Conservation (phyloP, 2,329 filamentous ascomycete genomes). For the Ophiostoma triangulosporum region DNA sequence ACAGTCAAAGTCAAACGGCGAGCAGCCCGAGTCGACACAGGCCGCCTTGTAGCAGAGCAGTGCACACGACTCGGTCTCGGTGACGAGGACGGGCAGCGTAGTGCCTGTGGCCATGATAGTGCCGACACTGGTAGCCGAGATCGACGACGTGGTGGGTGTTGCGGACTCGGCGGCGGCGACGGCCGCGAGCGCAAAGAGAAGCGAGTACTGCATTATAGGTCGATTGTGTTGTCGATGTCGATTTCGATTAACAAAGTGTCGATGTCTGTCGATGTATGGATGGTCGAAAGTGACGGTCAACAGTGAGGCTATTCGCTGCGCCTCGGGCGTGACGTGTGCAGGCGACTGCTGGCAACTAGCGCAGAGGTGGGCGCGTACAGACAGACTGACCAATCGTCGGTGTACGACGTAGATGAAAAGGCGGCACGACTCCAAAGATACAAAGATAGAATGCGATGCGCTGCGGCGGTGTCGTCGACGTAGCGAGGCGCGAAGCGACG, state of each 20-base stretch:
- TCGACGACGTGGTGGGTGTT: background rate
- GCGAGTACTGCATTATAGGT: background rate
- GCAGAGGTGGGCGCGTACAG: background rate
- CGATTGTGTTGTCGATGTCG: background rate
- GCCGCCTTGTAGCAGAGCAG: slow-evolving; percentile 14
- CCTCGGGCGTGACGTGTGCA: background rate
- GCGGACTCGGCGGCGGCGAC: background rate
- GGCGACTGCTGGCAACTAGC: background rate
- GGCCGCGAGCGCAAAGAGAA: background rate
- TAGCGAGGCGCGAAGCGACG: no score
- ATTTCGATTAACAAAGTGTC: background rate
- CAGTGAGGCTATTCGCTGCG: no score
- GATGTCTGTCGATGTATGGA: background rate
- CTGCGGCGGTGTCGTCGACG: background rate
- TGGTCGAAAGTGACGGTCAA: background rate
- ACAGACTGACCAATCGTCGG: background rate
- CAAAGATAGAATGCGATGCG: no score
- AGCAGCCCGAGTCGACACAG: slow-evolving; percentile 12
- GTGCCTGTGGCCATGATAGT: slow-evolving; percentile 11
- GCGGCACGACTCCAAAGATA: no score
- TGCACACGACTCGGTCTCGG: slow-evolving; percentile 12
- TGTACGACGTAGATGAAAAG: background rate
- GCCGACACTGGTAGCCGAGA: background rate
- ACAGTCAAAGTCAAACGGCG: slow-evolving; percentile 11
- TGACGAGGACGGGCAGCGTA: slow-evolving; percentile 9